Evolutionary conservation across 2,329 filamentous ascomycete genomes (phyloP).

Genomic region (Exophiala oligosperma): DNA sequence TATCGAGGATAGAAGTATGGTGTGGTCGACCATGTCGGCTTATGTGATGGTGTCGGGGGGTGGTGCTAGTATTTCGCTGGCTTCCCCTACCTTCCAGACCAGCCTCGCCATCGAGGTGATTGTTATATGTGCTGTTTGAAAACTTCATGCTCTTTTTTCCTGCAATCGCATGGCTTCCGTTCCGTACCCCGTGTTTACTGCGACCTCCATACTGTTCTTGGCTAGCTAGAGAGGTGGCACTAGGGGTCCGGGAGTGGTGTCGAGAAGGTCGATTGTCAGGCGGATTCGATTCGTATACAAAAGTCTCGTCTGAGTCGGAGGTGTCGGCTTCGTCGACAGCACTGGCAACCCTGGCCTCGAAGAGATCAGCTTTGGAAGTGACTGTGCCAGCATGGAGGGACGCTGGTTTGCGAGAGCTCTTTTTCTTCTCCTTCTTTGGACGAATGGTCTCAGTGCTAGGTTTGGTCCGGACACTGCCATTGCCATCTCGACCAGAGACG

Average conservation of each 20-base stretch:
- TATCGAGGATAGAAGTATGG: conserved; percentile 72
- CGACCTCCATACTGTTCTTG: conserved; percentile 48
- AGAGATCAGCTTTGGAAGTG: conserved; percentile 95
- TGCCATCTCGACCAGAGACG: conserved; percentile 59
- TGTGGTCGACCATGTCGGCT: conserved; percentile 73
- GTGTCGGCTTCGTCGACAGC: conserved; percentile 95
- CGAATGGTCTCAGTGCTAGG: conserved; percentile 94
- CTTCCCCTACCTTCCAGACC: conserved; percentile 65
- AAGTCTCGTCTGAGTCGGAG: conserved; percentile 96
- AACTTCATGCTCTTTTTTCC: conserved; percentile 97
- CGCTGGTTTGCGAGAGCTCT: conserved; percentile 71
- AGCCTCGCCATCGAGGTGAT: conserved; percentile 63
- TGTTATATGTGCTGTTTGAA: conserved; percentile 72
- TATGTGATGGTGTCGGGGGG: conserved; percentile 75
- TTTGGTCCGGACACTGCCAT: conserved; percentile 77
- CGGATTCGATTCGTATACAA: conserved; percentile 98
- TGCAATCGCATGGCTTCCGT: conserved; percentile 62
- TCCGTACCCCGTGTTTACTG: conserved; percentile 67
- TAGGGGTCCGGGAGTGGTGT: conserved; percentile 92
- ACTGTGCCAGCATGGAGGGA: conserved; percentile 54
- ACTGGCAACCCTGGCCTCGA: conserved; percentile 94
- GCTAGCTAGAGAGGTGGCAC: conserved; percentile 73
- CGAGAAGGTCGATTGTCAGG: conserved; percentile 66
- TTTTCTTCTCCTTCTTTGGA: conserved; percentile 91
- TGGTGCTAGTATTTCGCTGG: conserved; percentile 59